Evolutionary conservation across 2,329 filamentous ascomycete genomes (phyloP), one percentile per base, ranked within the genome.

Genomic region (Westerdykella sp.): DNA sequence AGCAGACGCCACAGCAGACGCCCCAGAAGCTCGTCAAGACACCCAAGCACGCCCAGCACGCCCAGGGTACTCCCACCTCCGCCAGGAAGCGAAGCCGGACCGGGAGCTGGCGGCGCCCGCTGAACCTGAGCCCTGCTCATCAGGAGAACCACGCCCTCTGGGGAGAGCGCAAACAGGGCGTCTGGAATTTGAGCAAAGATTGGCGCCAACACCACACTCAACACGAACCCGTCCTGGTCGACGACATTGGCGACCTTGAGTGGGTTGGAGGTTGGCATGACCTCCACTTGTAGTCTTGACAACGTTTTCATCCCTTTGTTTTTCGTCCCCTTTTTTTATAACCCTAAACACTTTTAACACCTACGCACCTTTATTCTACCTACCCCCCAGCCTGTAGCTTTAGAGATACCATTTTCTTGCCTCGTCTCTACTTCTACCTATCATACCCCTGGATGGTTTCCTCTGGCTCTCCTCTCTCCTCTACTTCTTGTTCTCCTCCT

Each of bases 201-300:
- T 75, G 73, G 73, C 71, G 73, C 56, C 67, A 69, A 44, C 69
- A 73, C 53, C 63, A 62, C 47, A 53, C 53, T 46, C 51, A 53
- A 10, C 10, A 9, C 16, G 42, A 45, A 10, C 32, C 32, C 7
- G 35, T 36, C 25, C 34, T 40, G 43, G 52, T 78, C 60, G 81
- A 84, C 62, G 83, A 85, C 71, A 78, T 87, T 67, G 83, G 83
- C 63, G 85, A 91, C 63, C 72, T 90, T 74, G 89, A 95, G 80
- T 95, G 91, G 84, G 87, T 95, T 81, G 89, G 89, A 75, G 87
- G 86, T 72, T 94, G 87, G 81, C 82, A 86, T 68, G 81, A 82
- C 65, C 74, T 79, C 67, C 77, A 80, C 68, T 75, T 80, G 68
- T 80, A 78, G 74, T 71, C 62, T 65, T 65, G 63, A 65, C 62